phyloP scores from a whole-genome alignment of 2,329 filamentous ascomycete genomes.

The Lasiodiplodia sp. region DNA sequence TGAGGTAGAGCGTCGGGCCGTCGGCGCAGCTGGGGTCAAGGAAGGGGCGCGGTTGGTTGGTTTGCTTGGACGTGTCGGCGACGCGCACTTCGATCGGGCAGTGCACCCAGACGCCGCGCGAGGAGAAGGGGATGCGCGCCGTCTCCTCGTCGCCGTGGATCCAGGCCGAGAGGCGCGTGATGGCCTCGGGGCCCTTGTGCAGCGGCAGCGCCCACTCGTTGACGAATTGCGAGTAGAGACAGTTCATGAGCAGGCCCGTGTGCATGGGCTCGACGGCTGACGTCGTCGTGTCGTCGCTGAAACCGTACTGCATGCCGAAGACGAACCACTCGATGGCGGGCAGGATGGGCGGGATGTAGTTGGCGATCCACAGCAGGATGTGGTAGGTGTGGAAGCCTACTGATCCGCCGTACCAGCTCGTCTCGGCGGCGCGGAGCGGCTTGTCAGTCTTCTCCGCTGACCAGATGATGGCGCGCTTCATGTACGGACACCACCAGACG shows the following conservation, averaged over 20 bases:
- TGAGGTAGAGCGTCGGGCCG: slow-evolving; percentile 83
- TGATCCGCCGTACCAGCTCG: slow-evolving; percentile 80
- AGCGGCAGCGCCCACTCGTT: slow-evolving; percentile 98
- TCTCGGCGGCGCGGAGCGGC: slow-evolving; percentile 64
- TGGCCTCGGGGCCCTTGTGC: slow-evolving; percentile 82
- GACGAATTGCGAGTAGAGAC: slow-evolving; percentile 96
- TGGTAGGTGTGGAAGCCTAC: slow-evolving; percentile 92
- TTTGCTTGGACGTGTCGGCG: slow-evolving; percentile 67
- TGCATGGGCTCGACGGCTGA: slow-evolving; percentile 82
- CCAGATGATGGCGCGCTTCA: slow-evolving; percentile 87
- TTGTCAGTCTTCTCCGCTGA: slow-evolving; percentile 79
- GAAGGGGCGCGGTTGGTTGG: slow-evolving; percentile 62
- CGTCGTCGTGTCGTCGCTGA: slow-evolving; percentile 71
- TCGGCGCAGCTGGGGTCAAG: slow-evolving; percentile 75
- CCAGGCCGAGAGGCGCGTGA: slow-evolving; percentile 85
- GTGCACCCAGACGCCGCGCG: slow-evolving; percentile 81
- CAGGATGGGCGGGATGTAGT: slow-evolving; percentile 78
- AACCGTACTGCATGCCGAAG: slow-evolving; percentile 97
- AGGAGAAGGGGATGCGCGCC: slow-evolving; percentile 79
- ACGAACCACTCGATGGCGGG: slow-evolving; percentile 96
- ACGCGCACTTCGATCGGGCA: slow-evolving; percentile 93
- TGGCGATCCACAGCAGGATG: slow-evolving; percentile 81
- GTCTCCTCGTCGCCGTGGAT: slow-evolving; percentile 75
- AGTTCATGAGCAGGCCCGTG: slow-evolving; percentile 90
- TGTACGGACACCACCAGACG: slow-evolving; percentile 98